A percentile compares a stretch with the other conserved stretches of the same genome.
Evolutionary conservation across 1,284 basidiomycete species (phyloP).

Genomic region (Cutaneotrichosporon daszewskae): DNA sequence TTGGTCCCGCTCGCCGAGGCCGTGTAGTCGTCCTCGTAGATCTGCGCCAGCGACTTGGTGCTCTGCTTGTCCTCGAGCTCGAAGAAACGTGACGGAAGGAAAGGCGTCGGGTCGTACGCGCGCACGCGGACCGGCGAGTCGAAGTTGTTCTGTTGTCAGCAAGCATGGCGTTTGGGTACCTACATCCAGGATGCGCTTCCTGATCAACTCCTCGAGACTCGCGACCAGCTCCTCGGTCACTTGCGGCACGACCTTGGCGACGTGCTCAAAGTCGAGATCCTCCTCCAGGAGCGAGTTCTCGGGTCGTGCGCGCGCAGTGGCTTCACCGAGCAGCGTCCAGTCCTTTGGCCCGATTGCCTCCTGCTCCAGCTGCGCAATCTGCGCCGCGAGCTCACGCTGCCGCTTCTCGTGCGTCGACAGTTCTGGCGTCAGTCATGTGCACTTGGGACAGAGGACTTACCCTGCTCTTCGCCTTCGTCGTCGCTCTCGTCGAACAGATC

Average conservation of each 20-base stretch:
- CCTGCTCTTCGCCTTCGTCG: slow-evolving; percentile 43
- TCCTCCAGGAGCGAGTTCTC: slow-evolving; percentile 89
- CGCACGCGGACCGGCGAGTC: slow-evolving; percentile 85
- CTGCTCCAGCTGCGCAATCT: slow-evolving; percentile 54
- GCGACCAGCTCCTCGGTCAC: slow-evolving; percentile 84
- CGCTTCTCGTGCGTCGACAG: slow-evolving; percentile 53
- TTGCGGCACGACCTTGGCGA: slow-evolving; percentile 78
- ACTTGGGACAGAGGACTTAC: slow-evolving; percentile 18
- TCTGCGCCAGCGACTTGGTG: slow-evolving; percentile 82
- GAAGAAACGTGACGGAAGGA: slow-evolving; percentile 81
- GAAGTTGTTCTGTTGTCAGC: slow-evolving; percentile 55
- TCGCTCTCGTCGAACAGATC: slow-evolving; percentile 55
- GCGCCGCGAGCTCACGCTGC: slow-evolving; percentile 50
- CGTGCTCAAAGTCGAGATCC: slow-evolving; percentile 88
- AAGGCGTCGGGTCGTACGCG: slow-evolving; percentile 73
- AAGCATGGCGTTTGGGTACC: slow-evolving; percentile 21
- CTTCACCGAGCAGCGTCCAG: slow-evolving; percentile 92
- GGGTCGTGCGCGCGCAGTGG: slow-evolving; percentile 71
- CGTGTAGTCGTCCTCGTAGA: slow-evolving; percentile 91
- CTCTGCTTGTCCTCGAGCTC: slow-evolving; percentile 87
- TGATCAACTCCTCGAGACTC: slow-evolving; percentile 84
- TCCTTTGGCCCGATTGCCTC: slow-evolving; percentile 60
- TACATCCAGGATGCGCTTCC: slow-evolving; percentile 76
- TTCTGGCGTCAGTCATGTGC: slow-evolving; percentile 12
- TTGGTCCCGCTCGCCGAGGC: slow-evolving; percentile 53